These are phyloP conservation scores for Fragaria nilgerrensis DNA, from an alignment of 306 rosid genomes.

Conservation along the genomic window DNA sequence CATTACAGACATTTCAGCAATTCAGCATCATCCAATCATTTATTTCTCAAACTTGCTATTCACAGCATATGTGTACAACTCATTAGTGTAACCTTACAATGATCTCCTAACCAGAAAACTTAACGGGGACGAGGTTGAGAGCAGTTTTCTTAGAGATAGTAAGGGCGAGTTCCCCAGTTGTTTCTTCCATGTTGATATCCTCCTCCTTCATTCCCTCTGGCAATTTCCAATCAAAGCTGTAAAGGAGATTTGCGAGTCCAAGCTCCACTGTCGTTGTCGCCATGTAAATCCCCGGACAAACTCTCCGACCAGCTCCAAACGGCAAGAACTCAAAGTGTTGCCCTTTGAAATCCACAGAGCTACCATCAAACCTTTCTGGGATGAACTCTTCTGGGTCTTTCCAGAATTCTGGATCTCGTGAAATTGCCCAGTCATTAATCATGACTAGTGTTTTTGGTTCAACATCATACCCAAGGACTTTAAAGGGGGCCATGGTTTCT, in stretches of 20 bases:
- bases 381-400: slow-evolving; percentile 41
- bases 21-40: not conserved
- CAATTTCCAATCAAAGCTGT: slow-evolving; percentile 44
- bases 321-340: slow-evolving; percentile 42
- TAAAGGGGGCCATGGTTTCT: slow-evolving; percentile 28
- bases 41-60: not conserved
- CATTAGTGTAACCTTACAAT: not conserved
- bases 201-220: slow-evolving; percentile 36
- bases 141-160: slow-evolving; percentile 35
- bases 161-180: slow-evolving; percentile 17
- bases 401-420: slow-evolving; percentile 36
- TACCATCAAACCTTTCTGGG: slow-evolving; percentile 44
- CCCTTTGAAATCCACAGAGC: slow-evolving; percentile 36
- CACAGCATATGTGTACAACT: not conserved
- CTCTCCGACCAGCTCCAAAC: slow-evolving; percentile 49
- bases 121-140: slow-evolving; percentile 32
- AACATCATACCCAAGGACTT: slow-evolving; percentile 31
- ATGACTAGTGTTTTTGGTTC: slow-evolving; percentile 22
- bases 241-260: slow-evolving; percentile 44
- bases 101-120: not conserved
- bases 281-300: slow-evolving; percentile 40
- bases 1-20: not conserved
- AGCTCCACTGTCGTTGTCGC: slow-evolving; percentile 25
- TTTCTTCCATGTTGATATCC: slow-evolving; percentile 49
- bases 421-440: slow-evolving; percentile 43